Percentiles rank a stretch among this genome's conserved stretches.
These are phyloP conservation scores for Fragilariopsis cylindrus DNA, from an alignment of 108 stramenopile species.

Conservation along the genomic window DNA sequence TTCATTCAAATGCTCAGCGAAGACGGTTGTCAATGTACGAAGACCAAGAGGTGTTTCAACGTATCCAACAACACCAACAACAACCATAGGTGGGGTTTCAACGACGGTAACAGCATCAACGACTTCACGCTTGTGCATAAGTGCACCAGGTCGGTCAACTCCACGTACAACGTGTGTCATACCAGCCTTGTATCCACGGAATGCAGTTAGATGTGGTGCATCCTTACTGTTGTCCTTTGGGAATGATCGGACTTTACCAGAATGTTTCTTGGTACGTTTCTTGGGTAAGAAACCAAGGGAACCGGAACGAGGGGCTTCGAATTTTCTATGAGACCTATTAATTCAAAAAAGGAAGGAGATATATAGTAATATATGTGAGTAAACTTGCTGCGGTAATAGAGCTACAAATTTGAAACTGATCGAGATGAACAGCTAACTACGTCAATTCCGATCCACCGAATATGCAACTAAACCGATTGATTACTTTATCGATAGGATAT, in stretches of 20 bases:
- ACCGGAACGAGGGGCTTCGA: slow-evolving; percentile 96
- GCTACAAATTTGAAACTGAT: too few species aligned
- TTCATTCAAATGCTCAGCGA: slow-evolving; percentile 97
- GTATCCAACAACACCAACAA: slow-evolving; percentile 99
- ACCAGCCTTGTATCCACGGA: slow-evolving; percentile 99
- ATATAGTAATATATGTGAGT: too few species aligned
- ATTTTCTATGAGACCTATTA: slow-evolving; percentile 97
- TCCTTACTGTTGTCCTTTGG: slow-evolving; percentile 92
- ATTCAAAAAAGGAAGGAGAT: not conserved
- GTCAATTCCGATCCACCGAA: too few species aligned
- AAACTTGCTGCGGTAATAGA: too few species aligned
- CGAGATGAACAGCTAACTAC: too few species aligned
- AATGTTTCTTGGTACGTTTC: slow-evolving; percentile 99
- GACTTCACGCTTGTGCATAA: slow-evolving; percentile 99
- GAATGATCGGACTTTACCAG: slow-evolving; percentile 95
- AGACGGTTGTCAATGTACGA: slow-evolving; percentile 98
- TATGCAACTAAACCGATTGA: too few species aligned
- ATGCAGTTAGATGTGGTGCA: slow-evolving; percentile 96
- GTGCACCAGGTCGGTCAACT: slow-evolving; percentile 98
- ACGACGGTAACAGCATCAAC: slow-evolving; percentile 99
- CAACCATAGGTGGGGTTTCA: slow-evolving; percentile 99
- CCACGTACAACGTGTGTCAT: slow-evolving; percentile 99
- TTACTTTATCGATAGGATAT: too few species aligned
- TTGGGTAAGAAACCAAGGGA: slow-evolving; percentile 98
- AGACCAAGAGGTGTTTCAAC: slow-evolving; percentile 98